These are phyloP conservation scores for Kluyveromyces marxianus DNA, from an alignment of 1,139 yeast genomes.

Conservation along the genomic window DNA sequence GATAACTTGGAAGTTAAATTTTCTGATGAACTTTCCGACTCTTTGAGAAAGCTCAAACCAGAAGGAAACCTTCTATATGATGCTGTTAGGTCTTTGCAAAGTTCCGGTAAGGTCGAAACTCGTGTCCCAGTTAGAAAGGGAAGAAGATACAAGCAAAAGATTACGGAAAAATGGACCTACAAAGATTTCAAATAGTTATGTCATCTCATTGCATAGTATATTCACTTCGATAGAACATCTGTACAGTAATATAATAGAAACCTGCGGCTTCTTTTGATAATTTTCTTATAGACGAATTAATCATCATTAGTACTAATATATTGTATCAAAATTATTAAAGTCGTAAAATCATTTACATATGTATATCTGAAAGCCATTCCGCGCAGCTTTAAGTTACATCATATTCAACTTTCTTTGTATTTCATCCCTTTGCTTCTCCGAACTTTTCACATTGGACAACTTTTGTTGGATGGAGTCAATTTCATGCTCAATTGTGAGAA, in stretches of 20 bases:
- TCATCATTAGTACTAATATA: background rate
- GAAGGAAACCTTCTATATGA: slow-evolving; percentile 87
- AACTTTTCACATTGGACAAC: slow-evolving; percentile 42
- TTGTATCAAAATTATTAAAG: background rate
- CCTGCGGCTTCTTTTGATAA: background rate
- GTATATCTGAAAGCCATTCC: background rate
- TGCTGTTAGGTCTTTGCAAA: slow-evolving; percentile 72
- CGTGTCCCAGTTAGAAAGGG: slow-evolving; percentile 64
- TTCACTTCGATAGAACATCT: background rate
- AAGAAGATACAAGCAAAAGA: slow-evolving; percentile 59
- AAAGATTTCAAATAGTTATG: slow-evolving; percentile 63
- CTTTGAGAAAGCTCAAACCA: slow-evolving; percentile 75
- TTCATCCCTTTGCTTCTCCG: slow-evolving; percentile 44
- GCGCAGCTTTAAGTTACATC: slow-evolving; percentile 8
- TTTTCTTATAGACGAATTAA: no score
- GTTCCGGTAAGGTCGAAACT: slow-evolving; percentile 79
- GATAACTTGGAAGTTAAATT: slow-evolving; percentile 78
- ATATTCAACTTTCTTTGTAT: slow-evolving; percentile 20
- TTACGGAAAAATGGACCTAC: slow-evolving; percentile 87
- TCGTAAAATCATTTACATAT: no score
- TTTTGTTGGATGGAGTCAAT: slow-evolving; percentile 52
- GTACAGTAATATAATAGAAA: background rate
- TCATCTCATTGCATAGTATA: background rate
- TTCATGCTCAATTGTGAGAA: slow-evolving; percentile 57
- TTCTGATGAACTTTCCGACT: slow-evolving; percentile 80